phyloP scores from a whole-genome alignment of 2,329 filamentous ascomycete species.

The Claviceps purpurea region DNA sequence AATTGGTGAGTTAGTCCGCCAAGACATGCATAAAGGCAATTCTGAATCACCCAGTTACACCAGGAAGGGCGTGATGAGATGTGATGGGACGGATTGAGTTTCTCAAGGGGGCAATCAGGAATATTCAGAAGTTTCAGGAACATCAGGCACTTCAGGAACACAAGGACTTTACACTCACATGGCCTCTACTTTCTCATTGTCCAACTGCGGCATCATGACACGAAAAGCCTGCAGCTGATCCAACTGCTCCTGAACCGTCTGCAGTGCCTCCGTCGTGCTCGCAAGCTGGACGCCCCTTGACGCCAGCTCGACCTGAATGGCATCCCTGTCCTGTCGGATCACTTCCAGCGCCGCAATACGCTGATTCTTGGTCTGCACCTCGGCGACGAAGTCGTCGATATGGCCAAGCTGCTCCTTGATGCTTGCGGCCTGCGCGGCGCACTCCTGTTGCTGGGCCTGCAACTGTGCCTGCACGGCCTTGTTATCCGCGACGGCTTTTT shows the following conservation, averaged over 20 bases:
- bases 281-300: background rate
- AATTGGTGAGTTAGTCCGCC: background rate
- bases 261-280: background rate
- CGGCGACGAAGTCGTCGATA: background rate
- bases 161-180: background rate
- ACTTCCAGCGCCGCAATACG: background rate
- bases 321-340: background rate
- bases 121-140: no score
- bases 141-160: no score
- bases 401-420: background rate
- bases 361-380: background rate
- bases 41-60: no score
- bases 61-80: no score
- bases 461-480: background rate
- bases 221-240: background rate
- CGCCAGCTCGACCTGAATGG: background rate
- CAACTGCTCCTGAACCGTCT: background rate
- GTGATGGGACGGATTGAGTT: no score
- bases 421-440: background rate
- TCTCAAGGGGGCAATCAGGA: no score
- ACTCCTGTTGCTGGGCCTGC: background rate
- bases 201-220: background rate
- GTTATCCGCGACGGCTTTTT: background rate
- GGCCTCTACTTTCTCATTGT: background rate
- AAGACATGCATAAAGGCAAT: no score